These are phyloP conservation scores for Heliocybe sulcata DNA, from an alignment of 1,284 basidiomycete species.

Conservation along the genomic window DNA sequence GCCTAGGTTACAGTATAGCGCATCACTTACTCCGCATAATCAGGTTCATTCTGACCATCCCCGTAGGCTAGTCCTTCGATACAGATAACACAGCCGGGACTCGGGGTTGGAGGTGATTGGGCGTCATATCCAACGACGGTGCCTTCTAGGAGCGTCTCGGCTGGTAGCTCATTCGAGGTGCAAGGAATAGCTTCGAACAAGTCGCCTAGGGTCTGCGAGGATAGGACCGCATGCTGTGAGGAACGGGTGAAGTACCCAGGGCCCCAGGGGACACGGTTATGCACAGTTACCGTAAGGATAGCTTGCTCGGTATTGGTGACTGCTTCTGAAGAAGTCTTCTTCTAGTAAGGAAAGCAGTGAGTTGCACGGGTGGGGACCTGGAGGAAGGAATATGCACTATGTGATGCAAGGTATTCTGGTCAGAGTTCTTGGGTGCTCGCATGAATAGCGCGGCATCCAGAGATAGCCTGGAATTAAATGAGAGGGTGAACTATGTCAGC, in stretches of 20 bases:
- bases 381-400: conserved; percentile 27
- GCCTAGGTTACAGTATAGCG: conserved; percentile 1
- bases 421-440: conserved; percentile 53
- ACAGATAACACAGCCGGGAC: conserved; percentile 40
- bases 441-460: conserved; percentile 52
- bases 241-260: conserved; percentile 49
- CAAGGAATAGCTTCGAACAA: conserved; percentile 59
- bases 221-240: conserved; percentile 61
- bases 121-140: conserved; percentile 27
- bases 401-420: conserved; percentile 49
- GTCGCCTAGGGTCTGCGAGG: conserved; percentile 68
- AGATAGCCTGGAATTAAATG: conserved; percentile 33
- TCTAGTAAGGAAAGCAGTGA: conserved; percentile 23
- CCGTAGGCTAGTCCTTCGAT: conserved; percentile 56
- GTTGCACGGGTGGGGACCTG: background rate
- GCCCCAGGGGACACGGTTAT: conserved; percentile 55
- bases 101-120: conserved; percentile 11
- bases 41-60: conserved; percentile 34
- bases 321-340: conserved; percentile 13
- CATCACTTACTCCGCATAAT: conserved; percentile 55
- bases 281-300: conserved; percentile 49
- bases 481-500: background rate
- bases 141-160: conserved; percentile 28
- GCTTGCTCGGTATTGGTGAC: conserved; percentile 26
- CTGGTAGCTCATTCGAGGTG: conserved; percentile 44